Evolutionary conservation across 129 eudicot species (phyloP).

Genomic region (Escallonia rubra): DNA sequence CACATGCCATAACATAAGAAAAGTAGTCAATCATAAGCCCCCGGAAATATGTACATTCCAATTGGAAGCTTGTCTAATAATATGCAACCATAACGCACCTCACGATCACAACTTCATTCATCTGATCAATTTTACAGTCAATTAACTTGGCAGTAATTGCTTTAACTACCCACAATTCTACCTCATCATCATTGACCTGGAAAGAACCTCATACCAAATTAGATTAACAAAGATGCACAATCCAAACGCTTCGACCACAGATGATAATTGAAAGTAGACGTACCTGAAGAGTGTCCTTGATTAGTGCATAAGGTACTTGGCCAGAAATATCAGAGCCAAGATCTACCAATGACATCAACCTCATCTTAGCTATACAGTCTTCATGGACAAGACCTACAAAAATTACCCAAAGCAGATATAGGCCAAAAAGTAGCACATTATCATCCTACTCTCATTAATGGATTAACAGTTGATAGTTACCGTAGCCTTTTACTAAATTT

Average conservation of each 20-base stretch:
- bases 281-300: conserved; percentile 70
- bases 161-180: conserved; percentile 78
- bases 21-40: not conserved
- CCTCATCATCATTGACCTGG: conserved; percentile 75
- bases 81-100: conserved; percentile 29
- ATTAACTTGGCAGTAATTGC: conserved; percentile 70
- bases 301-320: conserved; percentile 56
- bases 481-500: conserved; percentile 43
- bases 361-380: conserved; percentile 79
- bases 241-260: not conserved
- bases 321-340: conserved; percentile 68
- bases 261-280: not conserved
- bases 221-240: not conserved
- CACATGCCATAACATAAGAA: conserved; percentile 5
- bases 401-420: conserved; percentile 14
- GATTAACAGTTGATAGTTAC: conserved; percentile 24
- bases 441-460: not conserved
- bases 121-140: conserved; percentile 87
- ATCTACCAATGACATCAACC: conserved; percentile 73
- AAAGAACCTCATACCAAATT: not conserved
- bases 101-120: conserved; percentile 65
- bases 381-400: conserved; percentile 76
- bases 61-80: not conserved
- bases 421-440: conserved; percentile 1
- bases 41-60: no score